Evolutionary conservation across 2,329 filamentous ascomycete species (phyloP).

Genomic region (Penicillium oxalicum): DNA sequence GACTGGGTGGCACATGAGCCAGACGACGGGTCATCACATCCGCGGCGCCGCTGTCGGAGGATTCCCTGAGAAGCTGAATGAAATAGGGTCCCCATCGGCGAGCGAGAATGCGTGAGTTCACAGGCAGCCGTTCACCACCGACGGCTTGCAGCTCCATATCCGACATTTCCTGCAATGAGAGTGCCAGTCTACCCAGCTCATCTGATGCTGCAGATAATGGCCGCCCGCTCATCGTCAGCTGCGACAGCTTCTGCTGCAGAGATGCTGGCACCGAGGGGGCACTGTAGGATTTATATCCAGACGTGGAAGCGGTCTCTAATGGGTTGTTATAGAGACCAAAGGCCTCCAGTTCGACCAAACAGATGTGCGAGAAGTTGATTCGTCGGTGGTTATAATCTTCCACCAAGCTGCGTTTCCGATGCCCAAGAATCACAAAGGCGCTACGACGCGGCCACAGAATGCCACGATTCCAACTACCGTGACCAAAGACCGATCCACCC

Average conservation of each 20-base stretch:
- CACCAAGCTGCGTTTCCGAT: conserved; percentile 85
- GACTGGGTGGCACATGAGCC: conserved; percentile 52
- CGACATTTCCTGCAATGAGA: conserved; percentile 74
- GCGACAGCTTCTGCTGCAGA: conserved; percentile 44
- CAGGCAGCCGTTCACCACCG: conserved; percentile 82
- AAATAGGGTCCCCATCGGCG: conserved; percentile 94
- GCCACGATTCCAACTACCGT: conserved; percentile 96
- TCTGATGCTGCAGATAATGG: conserved; percentile 71
- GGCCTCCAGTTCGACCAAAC: conserved; percentile 92
- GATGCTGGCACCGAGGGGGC: conserved; percentile 57
- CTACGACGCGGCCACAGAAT: conserved; percentile 90
- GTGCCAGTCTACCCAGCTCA: conserved; percentile 74
- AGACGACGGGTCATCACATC: conserved; percentile 72
- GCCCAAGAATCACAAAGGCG: conserved; percentile 90
- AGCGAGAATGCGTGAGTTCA: conserved; percentile 84
- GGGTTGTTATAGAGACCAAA: conserved; percentile 98
- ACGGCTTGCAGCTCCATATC: conserved; percentile 97
- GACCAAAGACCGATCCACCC: conserved; percentile 86
- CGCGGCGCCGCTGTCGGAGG: conserved; percentile 60
- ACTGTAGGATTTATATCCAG: conserved; percentile 79
- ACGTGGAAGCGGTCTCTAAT: conserved; percentile 68
- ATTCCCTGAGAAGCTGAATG: conserved; percentile 81
- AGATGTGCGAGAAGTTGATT: conserved; percentile 95
- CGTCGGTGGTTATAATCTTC: conserved; percentile 97
- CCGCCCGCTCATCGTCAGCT: conserved; percentile 65